Base-by-base conservation (phyloP, 2,329 filamentous ascomycete genomes). In the Fusarium ramigenum region DNA sequence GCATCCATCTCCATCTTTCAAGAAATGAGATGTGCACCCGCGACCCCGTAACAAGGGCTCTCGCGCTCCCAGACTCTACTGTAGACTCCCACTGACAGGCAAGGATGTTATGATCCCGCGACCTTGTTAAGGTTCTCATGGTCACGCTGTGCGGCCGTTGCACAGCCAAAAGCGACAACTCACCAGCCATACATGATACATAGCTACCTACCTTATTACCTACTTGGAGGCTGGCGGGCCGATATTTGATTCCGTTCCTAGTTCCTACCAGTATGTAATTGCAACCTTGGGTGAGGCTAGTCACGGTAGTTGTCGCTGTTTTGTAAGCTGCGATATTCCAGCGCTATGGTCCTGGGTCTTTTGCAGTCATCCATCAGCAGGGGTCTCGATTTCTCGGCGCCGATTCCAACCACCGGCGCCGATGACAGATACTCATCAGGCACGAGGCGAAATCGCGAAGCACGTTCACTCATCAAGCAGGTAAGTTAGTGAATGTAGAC, bases 121-220 rank as follows among this genome's bases (percentile, higher is more conserved):
- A 56, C 52, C 62, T 49, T 63, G 58, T 69, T 69, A 65, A 65
- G 23, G 69, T 71, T 63, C 63, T 60, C 53, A 60, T 50, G 57
- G 50, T 54, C 42, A 62, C 47, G 40, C 52, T 58, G 46, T 68
- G 57, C 66, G 67, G 69, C 62, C 68, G 67, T 67, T 71, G 37
- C 34, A 40, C 25, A 52, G 37, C 32, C 28, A 39, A 28, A 52
- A 53, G 19, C 37, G 30, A 50, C 54, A 49, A 39, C 16, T 32
- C 25, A 36, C 30, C 47, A 23, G 34, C 43, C 62, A 49, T 46
- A 46, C 25, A 28, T 19, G 23, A 18, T 42, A n/a, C 40, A n/a
- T n/a, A 14, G 4, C 2, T 32, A 32, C 30, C 30, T 14, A 14
- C 28, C 28, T 28, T 28, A 28, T 28, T 28, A 53, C 19, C 16